These are phyloP conservation scores for Magnolia changhungtana DNA, from an alignment of 164 flowering plant genomes.

Conservation along the genomic window DNA sequence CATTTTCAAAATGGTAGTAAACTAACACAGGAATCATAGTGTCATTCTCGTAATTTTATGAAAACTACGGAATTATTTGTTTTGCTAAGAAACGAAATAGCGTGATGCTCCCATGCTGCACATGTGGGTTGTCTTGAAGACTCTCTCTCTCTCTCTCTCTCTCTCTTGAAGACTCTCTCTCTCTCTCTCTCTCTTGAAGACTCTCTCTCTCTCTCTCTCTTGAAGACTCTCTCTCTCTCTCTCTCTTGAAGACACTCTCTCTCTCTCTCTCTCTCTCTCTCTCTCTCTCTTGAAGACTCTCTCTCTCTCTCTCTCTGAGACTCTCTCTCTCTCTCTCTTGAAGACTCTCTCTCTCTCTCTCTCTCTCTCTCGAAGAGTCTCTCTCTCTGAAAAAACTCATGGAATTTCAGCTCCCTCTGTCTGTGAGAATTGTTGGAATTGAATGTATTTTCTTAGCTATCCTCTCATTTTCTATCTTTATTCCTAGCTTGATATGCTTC, in stretches of 20 bases:
- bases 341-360: neutral
- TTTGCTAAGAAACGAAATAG: too few species aligned
- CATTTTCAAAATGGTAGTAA: too few species aligned
- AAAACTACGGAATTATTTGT: neutral
- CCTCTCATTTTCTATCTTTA: neutral
- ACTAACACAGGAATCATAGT: neutral
- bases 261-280: too few species aligned
- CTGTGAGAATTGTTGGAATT: neutral
- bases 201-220: neutral
- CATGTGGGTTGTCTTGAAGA: neutral
- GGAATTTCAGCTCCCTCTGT: neutral
- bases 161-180: neutral
- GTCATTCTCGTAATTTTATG: neutral
- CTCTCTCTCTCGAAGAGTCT: neutral
- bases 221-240: neutral
- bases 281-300: too few species aligned
- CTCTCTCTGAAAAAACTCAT: neutral
- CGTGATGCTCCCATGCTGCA: neutral
- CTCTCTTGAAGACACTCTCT: neutral
- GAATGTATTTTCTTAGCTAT: neutral
- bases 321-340: too few species aligned
- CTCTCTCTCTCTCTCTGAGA: too few species aligned
- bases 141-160: neutral
- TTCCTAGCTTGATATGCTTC: neutral
- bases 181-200: neutral